Conservation (phyloP, 345 rosid species). For the Rhizophora mangle region DNA sequence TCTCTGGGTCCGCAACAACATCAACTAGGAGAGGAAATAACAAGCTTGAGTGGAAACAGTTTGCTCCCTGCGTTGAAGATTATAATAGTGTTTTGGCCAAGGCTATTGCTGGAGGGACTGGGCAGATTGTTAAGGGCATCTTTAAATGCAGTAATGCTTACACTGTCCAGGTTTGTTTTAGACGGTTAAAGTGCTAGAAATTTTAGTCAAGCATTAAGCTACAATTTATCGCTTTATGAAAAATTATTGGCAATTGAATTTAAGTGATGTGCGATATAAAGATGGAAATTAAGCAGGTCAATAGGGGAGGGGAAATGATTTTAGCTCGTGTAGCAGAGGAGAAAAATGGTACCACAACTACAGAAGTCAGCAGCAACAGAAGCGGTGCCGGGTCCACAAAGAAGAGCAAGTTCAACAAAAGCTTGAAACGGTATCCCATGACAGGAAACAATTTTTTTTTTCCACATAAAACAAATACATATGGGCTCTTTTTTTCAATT, state of each 20-base stretch:
- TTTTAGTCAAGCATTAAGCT: not conserved
- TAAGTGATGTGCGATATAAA: not conserved
- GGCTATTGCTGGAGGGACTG: conserved; percentile 96
- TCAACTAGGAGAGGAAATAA: conserved; percentile 21
- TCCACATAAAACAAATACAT: not conserved
- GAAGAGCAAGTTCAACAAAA: conserved; percentile 60
- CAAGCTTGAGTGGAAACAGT: conserved; percentile 66
- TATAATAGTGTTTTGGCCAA: conserved; percentile 69
- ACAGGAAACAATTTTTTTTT: conserved; percentile 3
- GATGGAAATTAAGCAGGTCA: conserved; percentile 39
- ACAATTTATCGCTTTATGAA: too few relatives aligned
- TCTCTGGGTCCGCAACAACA: conserved; percentile 38
- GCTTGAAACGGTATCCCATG: conserved; percentile 65
- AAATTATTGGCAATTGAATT: not conserved
- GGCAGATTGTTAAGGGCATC: conserved; percentile 82
- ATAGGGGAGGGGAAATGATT: conserved; percentile 77
- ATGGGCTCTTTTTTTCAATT: not conserved
- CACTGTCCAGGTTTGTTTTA: conserved; percentile 60
- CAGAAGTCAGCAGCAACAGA: conserved; percentile 30
- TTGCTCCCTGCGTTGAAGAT: conserved; percentile 75
- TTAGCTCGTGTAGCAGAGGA: conserved; percentile 48
- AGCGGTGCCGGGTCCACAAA: conserved; percentile 35
- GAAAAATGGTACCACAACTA: conserved; percentile 32
- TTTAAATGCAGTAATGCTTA: conserved; percentile 76
- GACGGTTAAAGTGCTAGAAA: not conserved